Conservation (phyloP, 169 alveolate species). For the Plasmodium coatneyi region DNA sequence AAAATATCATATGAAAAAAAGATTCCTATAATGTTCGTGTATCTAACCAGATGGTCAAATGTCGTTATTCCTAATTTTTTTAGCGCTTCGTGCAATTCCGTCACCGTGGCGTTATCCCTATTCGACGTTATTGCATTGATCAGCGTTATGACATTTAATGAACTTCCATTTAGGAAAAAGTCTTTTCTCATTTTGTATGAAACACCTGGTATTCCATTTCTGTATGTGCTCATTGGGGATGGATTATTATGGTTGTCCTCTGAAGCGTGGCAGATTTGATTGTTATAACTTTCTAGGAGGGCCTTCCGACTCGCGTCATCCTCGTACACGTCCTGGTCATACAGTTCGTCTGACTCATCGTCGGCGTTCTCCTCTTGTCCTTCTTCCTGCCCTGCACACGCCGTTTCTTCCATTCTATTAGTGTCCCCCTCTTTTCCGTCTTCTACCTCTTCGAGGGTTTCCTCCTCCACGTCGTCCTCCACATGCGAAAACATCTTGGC, state of each 20-base stretch:
- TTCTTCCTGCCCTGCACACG: background rate
- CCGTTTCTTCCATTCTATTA: background rate
- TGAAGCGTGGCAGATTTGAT: background rate
- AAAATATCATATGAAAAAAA: slow-evolving; percentile 70
- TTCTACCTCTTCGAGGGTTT: background rate
- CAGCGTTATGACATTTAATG: slow-evolving; percentile 57
- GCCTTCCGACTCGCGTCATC: background rate
- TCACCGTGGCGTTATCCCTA: slow-evolving; percentile 26
- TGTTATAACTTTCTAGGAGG: background rate
- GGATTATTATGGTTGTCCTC: background rate
- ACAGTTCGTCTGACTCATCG: background rate
- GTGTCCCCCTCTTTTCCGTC: background rate
- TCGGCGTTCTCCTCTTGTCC: background rate
- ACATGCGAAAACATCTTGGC: background rate
- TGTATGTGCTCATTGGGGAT: background rate
- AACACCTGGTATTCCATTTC: slow-evolving; percentile 8
- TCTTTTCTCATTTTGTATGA: slow-evolving; percentile 48
- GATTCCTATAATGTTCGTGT: slow-evolving; percentile 67
- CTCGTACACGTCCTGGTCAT: background rate
- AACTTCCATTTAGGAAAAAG: slow-evolving; percentile 43
- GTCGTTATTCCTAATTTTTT: slow-evolving; percentile 51
- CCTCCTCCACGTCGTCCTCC: background rate
- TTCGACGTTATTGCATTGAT: slow-evolving; percentile 49
- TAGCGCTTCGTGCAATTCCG: slow-evolving; percentile 40
- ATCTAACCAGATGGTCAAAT: slow-evolving; percentile 56